phyloP scores from a whole-genome alignment of 768 basidiomycete genomes.

The Russula foetens region DNA sequence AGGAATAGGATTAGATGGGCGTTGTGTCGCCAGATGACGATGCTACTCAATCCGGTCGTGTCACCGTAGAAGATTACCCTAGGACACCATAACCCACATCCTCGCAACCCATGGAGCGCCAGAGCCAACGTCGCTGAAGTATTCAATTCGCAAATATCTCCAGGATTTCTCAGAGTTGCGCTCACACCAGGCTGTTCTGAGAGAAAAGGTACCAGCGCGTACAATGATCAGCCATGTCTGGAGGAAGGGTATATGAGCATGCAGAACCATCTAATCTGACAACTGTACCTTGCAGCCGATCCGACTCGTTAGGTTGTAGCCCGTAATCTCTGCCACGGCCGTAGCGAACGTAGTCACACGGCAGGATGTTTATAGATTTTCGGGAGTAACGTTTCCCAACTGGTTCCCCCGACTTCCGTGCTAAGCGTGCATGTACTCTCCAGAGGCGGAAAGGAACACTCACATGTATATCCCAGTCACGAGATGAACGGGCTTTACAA shows the following conservation, averaged over 20 bases:
- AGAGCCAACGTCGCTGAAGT: conserved; percentile 6
- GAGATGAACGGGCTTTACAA: conserved; percentile 6
- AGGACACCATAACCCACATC: not conserved
- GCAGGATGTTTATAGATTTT: conserved; percentile 8
- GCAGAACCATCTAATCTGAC: not conserved
- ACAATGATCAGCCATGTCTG: conserved; percentile 9
- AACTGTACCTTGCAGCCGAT: conserved; percentile 6
- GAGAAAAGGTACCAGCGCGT: not conserved
- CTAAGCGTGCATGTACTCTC: not conserved
- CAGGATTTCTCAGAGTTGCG: not conserved
- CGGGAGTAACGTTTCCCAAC: not conserved
- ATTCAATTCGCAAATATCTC: conserved; percentile 11
- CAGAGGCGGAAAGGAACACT: not conserved
- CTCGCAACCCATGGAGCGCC: conserved; percentile 6
- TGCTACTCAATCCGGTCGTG: not conserved
- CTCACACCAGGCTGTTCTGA: not conserved
- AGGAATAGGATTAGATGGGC: not conserved
- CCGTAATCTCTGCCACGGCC: not conserved
- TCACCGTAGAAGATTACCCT: not conserved
- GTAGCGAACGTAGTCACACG: conserved; percentile 11
- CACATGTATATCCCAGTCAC: conserved; percentile 11
- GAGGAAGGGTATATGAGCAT: not conserved
- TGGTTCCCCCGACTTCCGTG: not conserved
- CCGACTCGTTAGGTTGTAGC: conserved; percentile 7
- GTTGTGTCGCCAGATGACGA: conserved; percentile 11